A percentile compares a stretch with the other conserved stretches of the same genome.
Evolutionary conservation across 345 rosid genomes (phyloP).

Genomic region (Excoecaria agallocha): DNA sequence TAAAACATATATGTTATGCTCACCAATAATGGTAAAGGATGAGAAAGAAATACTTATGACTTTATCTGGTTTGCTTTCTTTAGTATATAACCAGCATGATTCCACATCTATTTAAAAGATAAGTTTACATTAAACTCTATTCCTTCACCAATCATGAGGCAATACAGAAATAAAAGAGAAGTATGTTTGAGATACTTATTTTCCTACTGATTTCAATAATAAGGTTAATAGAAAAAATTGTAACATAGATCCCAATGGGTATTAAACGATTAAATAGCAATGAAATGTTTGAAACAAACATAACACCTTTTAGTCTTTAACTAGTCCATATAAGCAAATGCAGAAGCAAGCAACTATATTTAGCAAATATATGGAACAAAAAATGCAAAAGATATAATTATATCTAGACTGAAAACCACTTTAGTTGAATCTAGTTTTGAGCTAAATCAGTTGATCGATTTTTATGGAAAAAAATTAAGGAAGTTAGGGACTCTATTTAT

Average conservation of each 20-base stretch:
- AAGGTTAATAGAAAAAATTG: too few relatives aligned
- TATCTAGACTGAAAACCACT: too few relatives aligned
- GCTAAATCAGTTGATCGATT: too few relatives aligned
- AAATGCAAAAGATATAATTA: too few relatives aligned
- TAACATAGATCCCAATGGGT: neutral
- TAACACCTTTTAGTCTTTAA: too few relatives aligned
- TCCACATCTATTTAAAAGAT: conserved; percentile 66
- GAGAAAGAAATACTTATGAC: conserved; percentile 50
- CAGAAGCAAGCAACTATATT: too few relatives aligned
- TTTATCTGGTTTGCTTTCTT: conserved; percentile 77
- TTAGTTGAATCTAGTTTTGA: too few relatives aligned
- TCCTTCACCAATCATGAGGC: neutral
- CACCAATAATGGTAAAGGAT: conserved; percentile 3
- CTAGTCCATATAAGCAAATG: neutral
- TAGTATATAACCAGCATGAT: conserved; percentile 70
- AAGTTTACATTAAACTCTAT: conserved; percentile 10
- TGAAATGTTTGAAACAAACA: neutral
- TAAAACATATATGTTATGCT: neutral
- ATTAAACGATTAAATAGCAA: too few relatives aligned
- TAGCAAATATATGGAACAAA: too few relatives aligned
- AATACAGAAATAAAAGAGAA: neutral
- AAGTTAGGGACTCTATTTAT: too few relatives aligned
- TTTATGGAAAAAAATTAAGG: too few relatives aligned
- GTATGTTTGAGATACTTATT: neutral
- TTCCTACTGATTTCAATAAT: neutral